These are phyloP conservation scores for Daphne laureola DNA, from an alignment of 441 rosid species.

Conservation along the genomic window DNA sequence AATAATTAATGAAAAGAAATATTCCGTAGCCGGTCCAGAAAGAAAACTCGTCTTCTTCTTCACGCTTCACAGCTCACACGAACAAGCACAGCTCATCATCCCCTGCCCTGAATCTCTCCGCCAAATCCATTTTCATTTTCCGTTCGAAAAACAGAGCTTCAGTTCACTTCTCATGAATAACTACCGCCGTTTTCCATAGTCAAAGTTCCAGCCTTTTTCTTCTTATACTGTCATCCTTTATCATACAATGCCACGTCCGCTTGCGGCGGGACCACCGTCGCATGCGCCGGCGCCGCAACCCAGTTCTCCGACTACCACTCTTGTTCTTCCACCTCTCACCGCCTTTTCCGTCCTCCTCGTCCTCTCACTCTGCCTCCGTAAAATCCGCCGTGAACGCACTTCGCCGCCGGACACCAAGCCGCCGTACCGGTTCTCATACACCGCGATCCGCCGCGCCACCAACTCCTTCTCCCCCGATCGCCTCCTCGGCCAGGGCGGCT, in stretches of 20 bases:
- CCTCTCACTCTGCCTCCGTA: conserved; percentile 56
- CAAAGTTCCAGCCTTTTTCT: too few relatives aligned
- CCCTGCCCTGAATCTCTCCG: too few relatives aligned
- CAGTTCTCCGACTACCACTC: conserved; percentile 13
- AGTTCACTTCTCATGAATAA: too few relatives aligned
- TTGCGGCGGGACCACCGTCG: conserved; percentile 10
- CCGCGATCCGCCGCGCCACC: conserved; percentile 74
- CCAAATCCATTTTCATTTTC: too few relatives aligned
- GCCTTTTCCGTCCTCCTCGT: conserved; percentile 57
- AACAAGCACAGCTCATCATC: too few relatives aligned
- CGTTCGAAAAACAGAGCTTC: too few relatives aligned
- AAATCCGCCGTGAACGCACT: conserved; percentile 54
- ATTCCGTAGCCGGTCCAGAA: too few relatives aligned
- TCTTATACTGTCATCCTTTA: too few relatives aligned
- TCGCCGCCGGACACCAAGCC: conserved; percentile 54
- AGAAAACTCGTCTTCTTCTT: too few relatives aligned
- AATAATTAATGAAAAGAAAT: too few relatives aligned
- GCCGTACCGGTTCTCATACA: conserved; percentile 62
- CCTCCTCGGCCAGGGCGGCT: conserved; percentile 87
- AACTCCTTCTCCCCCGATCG: conserved; percentile 51
- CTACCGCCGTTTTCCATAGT: too few relatives aligned
- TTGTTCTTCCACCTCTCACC: conserved; percentile 29
- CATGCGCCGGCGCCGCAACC: conserved; percentile 22
- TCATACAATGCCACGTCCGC: conserved; percentile 3
- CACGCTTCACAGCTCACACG: too few relatives aligned